Percentiles rank a stretch among this genome's conserved stretches.
Conservation (phyloP, 108 stramenopile genomes). For the Pelagomonas calceolata region DNA sequence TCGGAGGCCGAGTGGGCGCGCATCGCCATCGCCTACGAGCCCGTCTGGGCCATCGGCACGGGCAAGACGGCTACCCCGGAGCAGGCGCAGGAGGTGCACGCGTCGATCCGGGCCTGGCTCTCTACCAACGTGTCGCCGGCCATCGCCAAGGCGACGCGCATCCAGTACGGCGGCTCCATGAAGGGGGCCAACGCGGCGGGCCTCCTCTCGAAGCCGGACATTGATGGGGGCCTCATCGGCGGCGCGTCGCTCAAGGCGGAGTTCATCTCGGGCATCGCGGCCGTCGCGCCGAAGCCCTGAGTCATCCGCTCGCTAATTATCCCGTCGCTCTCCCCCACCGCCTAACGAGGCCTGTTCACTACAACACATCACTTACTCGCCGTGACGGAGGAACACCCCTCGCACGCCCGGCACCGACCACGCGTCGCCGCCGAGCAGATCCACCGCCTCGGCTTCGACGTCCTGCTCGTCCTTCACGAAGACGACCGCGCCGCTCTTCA, state of each 20-base stretch:
- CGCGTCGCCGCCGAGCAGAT: no score
- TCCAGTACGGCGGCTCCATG: slow-evolving; percentile 94
- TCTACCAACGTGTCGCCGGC: slow-evolving; percentile 65
- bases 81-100: slow-evolving; percentile 98
- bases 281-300: slow-evolving; percentile 38
- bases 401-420: no score
- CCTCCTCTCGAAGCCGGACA: slow-evolving; percentile 68
- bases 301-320: no score
- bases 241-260: slow-evolving; percentile 85
- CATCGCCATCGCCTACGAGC: slow-evolving; percentile 72
- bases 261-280: slow-evolving; percentile 86
- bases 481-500: no score
- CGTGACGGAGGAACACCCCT: no score
- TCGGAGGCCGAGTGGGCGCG: slow-evolving; percentile 64
- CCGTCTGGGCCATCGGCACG: slow-evolving; percentile 85
- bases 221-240: slow-evolving; percentile 91
- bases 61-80: slow-evolving; percentile 97
- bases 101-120: slow-evolving; percentile 79
- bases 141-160: slow-evolving; percentile 70
- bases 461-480: no score
- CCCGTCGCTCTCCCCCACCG: no score
- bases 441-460: no score
- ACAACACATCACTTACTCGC: no score
- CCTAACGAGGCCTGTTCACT: no score
- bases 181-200: slow-evolving; percentile 78